Percentiles rank a stretch among this genome's conserved stretches.
phyloP scores from a whole-genome alignment of 176 grass and related monocot genomes.

The sorghum (Sorghum bicolor) region DNA sequence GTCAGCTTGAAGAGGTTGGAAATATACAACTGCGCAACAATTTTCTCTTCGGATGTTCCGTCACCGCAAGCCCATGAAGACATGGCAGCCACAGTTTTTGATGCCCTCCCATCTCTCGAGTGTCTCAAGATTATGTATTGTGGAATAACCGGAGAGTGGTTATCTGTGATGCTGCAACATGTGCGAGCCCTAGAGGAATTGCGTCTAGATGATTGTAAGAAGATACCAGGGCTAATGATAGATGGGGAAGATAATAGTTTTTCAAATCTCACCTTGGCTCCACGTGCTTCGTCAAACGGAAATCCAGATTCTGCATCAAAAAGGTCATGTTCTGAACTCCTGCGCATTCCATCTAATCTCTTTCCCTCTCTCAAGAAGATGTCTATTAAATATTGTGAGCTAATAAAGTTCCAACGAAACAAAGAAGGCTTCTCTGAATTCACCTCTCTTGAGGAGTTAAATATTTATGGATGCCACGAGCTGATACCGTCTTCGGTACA shows the following conservation, averaged over 20 bases:
- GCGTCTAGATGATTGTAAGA: fast-evolving
- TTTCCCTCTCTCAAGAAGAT: neutral
- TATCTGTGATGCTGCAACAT: neutral
- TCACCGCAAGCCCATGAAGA: neutral
- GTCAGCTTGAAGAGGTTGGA: constrained; percentile 1
- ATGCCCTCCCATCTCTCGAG: neutral
- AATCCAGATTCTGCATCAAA: too few relatives aligned
- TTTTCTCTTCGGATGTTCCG: neutral
- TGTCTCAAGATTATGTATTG: fast-evolving
- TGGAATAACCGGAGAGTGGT: neutral
- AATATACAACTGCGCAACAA: fast-evolving
- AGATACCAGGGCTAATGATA: neutral
- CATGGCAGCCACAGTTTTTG: neutral
- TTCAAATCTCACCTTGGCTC: neutral
- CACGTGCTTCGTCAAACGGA: neutral
- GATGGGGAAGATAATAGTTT: neutral
- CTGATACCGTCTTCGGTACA: neutral
- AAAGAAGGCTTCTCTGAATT: neutral
- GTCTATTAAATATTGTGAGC: fast-evolving
- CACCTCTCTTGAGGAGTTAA: neutral
- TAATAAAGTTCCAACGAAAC: neutral
- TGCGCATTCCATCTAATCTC: neutral
- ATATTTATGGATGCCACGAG: fast-evolving
- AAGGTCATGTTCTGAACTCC: neutral
- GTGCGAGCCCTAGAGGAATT: neutral